Base-by-base conservation (phyloP, 2,329 filamentous ascomycete genomes). In the Metarhizium humberi region DNA sequence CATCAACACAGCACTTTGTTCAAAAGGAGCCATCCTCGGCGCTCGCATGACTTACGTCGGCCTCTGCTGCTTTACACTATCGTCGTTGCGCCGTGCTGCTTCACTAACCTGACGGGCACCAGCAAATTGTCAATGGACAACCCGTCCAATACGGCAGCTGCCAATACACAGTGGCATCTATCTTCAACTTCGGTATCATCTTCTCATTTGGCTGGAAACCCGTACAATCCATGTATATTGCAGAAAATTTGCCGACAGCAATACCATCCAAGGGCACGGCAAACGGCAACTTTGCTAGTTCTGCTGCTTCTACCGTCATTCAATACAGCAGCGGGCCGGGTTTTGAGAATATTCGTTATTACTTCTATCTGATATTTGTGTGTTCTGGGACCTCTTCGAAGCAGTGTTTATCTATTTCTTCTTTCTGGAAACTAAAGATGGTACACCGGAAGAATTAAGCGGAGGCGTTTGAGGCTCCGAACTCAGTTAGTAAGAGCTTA, bases 1-100 rank as follows among this genome's bases (percentile, higher is more conserved):
- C 38, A 72, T 78, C 59, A 79, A 82, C 64, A 78, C 80, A 29
- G 75, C 80, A 29, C 67, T 81, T 38, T 78, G 76, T 62, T 73
- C 78, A 56, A 59, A 76, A 1, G 75, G 71, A 1, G 77, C 79
- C 18, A 69, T 82, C 18, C 60, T 78, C 0, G 82, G 82, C 49
- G 79, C 81, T 4, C 70, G 74, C 14, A 71, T 84, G 51, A 79
- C 80, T 1, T 81, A 84, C 43, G 73, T 42, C 78, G 82, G 3
- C 78, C 78, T 0, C 67, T 82, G 7, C 66, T 82, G 13, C 64
- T 82, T 3, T 73, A 71, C 63, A 72, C 73, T 4, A 76, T 75
- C 45, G 63, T 76, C 11, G 75, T 75, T 56, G 72, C 70, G 52
- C 75, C 74, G 0, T 60, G 69, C 57, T 78, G 75, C 62, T 78